Percentiles rank a stretch among this genome's conserved stretches.
Conservation (phyloP, 805 yeast genomes). For the Wickerhamiella occidentalis region DNA sequence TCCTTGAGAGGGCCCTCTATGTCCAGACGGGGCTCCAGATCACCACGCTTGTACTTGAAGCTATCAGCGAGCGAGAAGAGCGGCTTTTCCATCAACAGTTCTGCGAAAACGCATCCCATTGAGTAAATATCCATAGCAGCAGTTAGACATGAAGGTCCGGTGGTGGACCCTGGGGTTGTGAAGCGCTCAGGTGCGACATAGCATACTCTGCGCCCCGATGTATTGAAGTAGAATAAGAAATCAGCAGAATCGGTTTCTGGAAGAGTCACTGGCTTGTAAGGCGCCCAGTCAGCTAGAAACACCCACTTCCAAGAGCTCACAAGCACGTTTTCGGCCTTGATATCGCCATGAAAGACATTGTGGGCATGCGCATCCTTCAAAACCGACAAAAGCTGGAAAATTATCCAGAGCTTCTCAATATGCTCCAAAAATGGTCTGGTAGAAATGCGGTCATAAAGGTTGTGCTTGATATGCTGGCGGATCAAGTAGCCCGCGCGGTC, state of each 20-base stretch:
- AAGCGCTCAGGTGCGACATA: conserved; percentile 94
- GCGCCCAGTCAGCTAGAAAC: conserved; percentile 68
- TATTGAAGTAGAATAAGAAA: conserved; percentile 84
- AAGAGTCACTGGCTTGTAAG: conserved; percentile 67
- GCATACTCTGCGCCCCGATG: conserved; percentile 74
- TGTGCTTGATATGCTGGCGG: conserved; percentile 67
- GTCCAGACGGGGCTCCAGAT: conserved; percentile 50
- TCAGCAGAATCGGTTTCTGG: conserved; percentile 93
- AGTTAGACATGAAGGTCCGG: conserved; percentile 28
- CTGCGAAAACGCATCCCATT: conserved; percentile 70
- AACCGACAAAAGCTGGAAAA: conserved; percentile 63
- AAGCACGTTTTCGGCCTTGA: conserved; percentile 79
- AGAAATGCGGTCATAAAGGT: conserved; percentile 76
- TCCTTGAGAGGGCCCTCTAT: conserved; percentile 43
- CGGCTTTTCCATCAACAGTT: conserved; percentile 72
- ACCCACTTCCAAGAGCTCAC: conserved; percentile 87
- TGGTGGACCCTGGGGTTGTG: conserved; percentile 22
- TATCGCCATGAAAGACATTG: conserved; percentile 72
- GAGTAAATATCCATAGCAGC: conserved; percentile 59
- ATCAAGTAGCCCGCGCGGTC: conserved; percentile 85
- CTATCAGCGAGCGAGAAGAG: conserved; percentile 77
- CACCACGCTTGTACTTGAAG: conserved; percentile 65
- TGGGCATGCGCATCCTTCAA: conserved; percentile 50
- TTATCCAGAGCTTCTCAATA: conserved; percentile 73
- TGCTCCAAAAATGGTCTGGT: conserved; percentile 76